Base-by-base conservation (phyloP, 2,329 filamentous ascomycete species). In the Tolypocladium album region DNA sequence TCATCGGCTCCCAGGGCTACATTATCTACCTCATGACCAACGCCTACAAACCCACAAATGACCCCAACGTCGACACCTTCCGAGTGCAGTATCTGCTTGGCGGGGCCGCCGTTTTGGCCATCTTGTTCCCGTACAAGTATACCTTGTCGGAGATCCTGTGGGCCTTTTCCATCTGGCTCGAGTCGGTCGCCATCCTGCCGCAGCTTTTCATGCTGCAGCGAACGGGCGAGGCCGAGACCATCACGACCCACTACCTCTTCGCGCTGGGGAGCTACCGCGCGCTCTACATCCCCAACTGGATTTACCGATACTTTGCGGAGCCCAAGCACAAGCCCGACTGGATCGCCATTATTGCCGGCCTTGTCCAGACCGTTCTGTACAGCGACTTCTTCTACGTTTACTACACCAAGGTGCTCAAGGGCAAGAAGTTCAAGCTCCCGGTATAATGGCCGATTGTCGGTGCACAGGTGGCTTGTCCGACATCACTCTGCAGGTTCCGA, bases 331-430 rank as follows among this genome's bases (percentile, higher is more conserved):
- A 82, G 74, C 73, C 88, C 67, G 92, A 97, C 72, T 89, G 87
- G 64, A 95, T 97, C 66, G 88, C 92, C 24, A 88, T 97, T 58
- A 71, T 94, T 63, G 94, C 95, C 4, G 94, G 94, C 15, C 82
- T 97, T 60, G 78, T 97, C 64, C 94, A 99, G 81, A 99, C 94
- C 0, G 78, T 99, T 56, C 81, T 99, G 61, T 99, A 99, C 79
- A 96, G 91, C 64, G 94, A 99, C 78, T 99, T 99, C 80, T 99
- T 99, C 84, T 99, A 92, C 82, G 93, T 99, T 70, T 99, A 99
- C 80, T 99, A 97, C 78, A 96, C 88, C 62, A 97, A 97, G 86
- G 88, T 93, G 56, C 79, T 92, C 76, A 90, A 92, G 79, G 89
- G 89, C 67, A 89, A 90, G 81, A 92, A 90, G 79, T 93, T 93